Evolutionary conservation across 2,329 filamentous ascomycete species (phyloP).

Genomic region (Drechslerella coelobrocha): DNA sequence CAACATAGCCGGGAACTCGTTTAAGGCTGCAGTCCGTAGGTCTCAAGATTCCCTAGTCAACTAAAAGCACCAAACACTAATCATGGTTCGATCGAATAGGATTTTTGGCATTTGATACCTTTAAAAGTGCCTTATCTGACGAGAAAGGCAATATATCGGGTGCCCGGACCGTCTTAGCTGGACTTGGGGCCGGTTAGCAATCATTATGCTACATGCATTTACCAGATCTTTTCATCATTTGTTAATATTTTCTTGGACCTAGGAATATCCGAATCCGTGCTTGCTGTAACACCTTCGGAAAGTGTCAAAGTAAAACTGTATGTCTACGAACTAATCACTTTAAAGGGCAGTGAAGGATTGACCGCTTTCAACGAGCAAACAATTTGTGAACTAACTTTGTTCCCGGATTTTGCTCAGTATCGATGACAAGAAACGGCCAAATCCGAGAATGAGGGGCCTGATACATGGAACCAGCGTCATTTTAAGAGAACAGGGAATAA

Average conservation of each 20-base stretch:
- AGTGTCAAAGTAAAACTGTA: conserved; percentile 96
- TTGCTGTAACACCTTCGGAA: conserved; percentile 96
- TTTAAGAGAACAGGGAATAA: conserved; percentile 81
- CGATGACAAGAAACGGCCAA: conserved; percentile 86
- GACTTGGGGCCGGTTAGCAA: conserved; percentile 78
- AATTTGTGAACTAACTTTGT: background rate
- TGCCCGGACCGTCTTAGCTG: conserved; percentile 86
- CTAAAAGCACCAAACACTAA: too few relatives aligned
- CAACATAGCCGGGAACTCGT: conserved; percentile 91
- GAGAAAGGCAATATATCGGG: conserved; percentile 86
- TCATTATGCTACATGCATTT: background rate
- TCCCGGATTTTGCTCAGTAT: conserved; percentile 64
- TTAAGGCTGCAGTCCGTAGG: conserved; percentile 93
- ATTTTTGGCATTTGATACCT: conserved; percentile 95
- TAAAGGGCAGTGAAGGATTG: too few relatives aligned
- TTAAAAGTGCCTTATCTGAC: conserved; percentile 82
- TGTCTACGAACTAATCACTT: conserved; percentile 52
- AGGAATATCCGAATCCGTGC: conserved; percentile 80
- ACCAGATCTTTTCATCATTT: background rate
- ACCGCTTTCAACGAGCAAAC: too few relatives aligned
- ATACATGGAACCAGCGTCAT: conserved; percentile 88
- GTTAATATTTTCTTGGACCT: background rate
- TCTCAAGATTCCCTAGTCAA: conserved; percentile 51
- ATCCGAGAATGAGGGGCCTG: conserved; percentile 84
- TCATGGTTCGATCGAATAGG: conserved; percentile 60